Conservation (phyloP, 176 grass and related monocot species). For the Guadua angustifolia region DNA sequence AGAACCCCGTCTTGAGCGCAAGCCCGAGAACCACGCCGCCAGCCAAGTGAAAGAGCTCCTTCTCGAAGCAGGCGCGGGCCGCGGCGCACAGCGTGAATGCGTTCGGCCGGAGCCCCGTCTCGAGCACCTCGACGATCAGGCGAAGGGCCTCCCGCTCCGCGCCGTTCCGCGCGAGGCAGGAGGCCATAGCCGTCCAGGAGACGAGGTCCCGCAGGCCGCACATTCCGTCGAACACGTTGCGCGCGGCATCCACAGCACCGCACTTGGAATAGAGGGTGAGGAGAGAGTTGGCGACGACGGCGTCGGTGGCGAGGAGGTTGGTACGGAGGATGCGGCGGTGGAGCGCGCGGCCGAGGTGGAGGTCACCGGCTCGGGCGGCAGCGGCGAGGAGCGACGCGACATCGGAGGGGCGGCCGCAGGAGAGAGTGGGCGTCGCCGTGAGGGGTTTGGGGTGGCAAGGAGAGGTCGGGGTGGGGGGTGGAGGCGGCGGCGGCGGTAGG, state of each 20-base stretch:
- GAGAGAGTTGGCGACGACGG: conserved; percentile 63
- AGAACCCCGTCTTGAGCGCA: conserved; percentile 62
- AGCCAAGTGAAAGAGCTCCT: conserved; percentile 19
- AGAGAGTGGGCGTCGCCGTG: neutral
- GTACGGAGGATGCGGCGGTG: conserved; percentile 50
- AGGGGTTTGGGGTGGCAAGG: conserved; percentile 28
- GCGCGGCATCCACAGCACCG: conserved; percentile 49
- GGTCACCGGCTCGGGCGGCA: conserved; percentile 42
- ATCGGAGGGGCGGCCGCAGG: conserved; percentile 14
- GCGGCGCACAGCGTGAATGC: conserved; percentile 55
- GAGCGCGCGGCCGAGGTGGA: conserved; percentile 47
- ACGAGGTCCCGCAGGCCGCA: conserved; percentile 58
- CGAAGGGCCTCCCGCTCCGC: conserved; percentile 38
- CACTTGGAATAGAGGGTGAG: conserved; percentile 71
- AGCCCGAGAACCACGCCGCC: conserved; percentile 39
- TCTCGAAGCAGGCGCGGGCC: conserved; percentile 44
- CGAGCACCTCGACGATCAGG: conserved; percentile 49
- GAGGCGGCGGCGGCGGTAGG: conserved; percentile 18
- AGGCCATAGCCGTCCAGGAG: conserved; percentile 69
- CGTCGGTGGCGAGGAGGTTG: conserved; percentile 38
- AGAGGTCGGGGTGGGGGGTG: neutral
- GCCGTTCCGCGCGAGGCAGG: conserved; percentile 49
- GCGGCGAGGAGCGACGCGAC: conserved; percentile 43
- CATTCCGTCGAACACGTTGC: conserved; percentile 67
- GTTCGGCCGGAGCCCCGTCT: conserved; percentile 48